phyloP scores from a whole-genome alignment of 805 yeast species.

The Teunomyces barrocoloradensis region DNA sequence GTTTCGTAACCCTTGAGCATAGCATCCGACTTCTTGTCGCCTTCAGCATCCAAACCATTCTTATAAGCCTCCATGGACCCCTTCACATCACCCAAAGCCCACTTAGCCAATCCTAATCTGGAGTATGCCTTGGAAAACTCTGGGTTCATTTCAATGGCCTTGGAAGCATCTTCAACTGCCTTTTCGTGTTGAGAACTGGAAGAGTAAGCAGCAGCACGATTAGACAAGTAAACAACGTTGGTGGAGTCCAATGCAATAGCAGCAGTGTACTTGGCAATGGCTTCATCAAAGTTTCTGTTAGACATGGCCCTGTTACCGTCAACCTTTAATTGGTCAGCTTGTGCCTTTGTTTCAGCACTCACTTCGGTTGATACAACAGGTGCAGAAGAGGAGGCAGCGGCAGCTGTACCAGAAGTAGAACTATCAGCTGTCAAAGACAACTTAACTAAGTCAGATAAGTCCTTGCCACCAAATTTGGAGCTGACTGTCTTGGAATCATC shows the following conservation, averaged over 20 bases:
- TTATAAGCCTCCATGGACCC: constrained; percentile 90
- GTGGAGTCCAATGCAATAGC: constrained; percentile 70
- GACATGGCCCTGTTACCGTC: constrained; percentile 94
- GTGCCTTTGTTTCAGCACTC: constrained; percentile 55
- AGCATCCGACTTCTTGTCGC: constrained; percentile 77
- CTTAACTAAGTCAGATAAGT: constrained; percentile 45
- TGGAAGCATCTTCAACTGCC: constrained; percentile 82
- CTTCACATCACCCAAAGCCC: constrained; percentile 89
- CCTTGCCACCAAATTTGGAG: constrained; percentile 46
- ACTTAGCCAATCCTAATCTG: constrained; percentile 89
- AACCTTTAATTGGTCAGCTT: constrained; percentile 81
- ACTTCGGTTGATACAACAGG: constrained; percentile 25
- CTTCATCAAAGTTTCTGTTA: constrained; percentile 61
- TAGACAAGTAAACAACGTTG: constrained; percentile 84
- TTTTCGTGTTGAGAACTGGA: constrained; percentile 68
- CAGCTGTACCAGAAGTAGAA: constrained; percentile 12
- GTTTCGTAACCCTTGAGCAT: constrained; percentile 94
- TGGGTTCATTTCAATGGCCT: constrained; percentile 77
- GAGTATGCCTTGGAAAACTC: constrained; percentile 89
- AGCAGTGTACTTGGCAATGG: constrained; percentile 73
- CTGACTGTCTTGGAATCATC: constrained; percentile 26
- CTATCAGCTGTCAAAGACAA: constrained; percentile 4
- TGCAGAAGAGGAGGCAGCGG: constrained; percentile 22
- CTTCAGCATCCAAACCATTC: constrained; percentile 83
- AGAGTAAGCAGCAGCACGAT: constrained; percentile 96